A percentile compares a stretch with the other conserved stretches of the same genome.
phyloP scores from a whole-genome alignment of 108 stramenopile genomes.

The Licmophora abbreviata region DNA sequence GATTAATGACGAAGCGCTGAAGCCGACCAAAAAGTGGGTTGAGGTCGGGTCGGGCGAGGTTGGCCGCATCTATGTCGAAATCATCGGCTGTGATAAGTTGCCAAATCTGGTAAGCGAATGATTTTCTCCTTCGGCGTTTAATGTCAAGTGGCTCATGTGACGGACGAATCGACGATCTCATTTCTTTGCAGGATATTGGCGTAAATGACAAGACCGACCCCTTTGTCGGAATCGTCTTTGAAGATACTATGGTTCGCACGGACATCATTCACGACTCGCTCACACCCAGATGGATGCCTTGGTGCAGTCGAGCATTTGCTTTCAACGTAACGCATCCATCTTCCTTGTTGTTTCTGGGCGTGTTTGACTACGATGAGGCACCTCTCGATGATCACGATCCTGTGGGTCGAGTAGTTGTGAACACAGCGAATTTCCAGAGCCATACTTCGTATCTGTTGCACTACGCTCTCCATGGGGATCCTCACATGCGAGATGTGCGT shows the following conservation, averaged over 20 bases:
- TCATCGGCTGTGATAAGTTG: constrained; percentile 31
- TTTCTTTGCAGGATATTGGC: constrained; percentile 1
- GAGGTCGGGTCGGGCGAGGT: constrained; percentile 12
- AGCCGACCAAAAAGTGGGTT: constrained; percentile 24
- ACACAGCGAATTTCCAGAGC: constrained; percentile 14
- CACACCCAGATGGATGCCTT: constrained; percentile 41
- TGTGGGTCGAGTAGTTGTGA: constrained; percentile 30
- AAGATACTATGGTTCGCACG: constrained; percentile 34
- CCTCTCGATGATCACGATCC: constrained; percentile 29
- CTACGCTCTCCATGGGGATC: constrained; percentile 18
- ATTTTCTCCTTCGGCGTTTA: neutral
- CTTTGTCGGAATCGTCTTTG: constrained; percentile 36
- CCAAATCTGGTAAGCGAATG: constrained; percentile 27
- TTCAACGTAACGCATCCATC: constrained; percentile 32
- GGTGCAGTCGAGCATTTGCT: constrained; percentile 34
- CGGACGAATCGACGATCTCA: neutral
- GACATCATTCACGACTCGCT: constrained; percentile 25
- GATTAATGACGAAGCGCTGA: constrained; percentile 14
- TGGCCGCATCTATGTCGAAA: constrained; percentile 26
- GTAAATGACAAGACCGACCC: constrained; percentile 20
- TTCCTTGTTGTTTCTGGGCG: constrained; percentile 27
- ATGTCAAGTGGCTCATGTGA: neutral
- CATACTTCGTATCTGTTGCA: constrained; percentile 27
- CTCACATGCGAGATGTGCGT: constrained; percentile 19
- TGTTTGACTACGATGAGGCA: constrained; percentile 41